Base-by-base conservation (phyloP, 257 asterid species). In the Thymus quinquecostatus region DNA sequence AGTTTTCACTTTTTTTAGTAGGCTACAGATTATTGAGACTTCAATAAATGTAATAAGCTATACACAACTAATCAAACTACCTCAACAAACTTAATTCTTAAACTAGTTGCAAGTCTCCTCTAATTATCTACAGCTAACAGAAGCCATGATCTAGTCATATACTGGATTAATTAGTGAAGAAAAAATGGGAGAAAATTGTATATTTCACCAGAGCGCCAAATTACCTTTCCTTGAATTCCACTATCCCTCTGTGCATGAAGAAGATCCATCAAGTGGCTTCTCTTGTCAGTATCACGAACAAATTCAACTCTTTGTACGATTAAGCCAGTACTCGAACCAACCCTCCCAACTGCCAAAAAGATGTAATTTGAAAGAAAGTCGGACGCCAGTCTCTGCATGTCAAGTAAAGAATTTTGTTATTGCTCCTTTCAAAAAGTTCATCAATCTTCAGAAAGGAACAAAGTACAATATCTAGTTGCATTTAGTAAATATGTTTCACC, bases 181-280 rank as follows among this genome's bases (percentile, higher is more conserved):
- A 41, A 13, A 69, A 56, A 3, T 14, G 27, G 6, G 38, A 4
- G 5, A 40, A 53, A 34, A 5, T 21, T 60, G 2, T 2, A 33
- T 29, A 27, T 3, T 36, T 75, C 13, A 36, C 29, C 64, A 45
- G 11, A 66, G 45, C 27, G n/a, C 14, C 27, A 45, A 38, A 44
- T 66, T 86, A 92, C 93, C 97, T 85, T 86, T 72, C 85, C 82
- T 60, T 85, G 82, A 79, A 78, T 65, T 66, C 89, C 89, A 48
- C 75, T 86, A 4, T 82, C 89, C 78, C 78, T 86, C 81, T 92
- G 96, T 66, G 88, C 97, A 70, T 89, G 96, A 71, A 92, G 87
- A 75, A 92, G 96, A 70, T 92, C 96, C 97, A 92, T 86, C 79
- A 92, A 84, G 80, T 87, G 80, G 84, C 96, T 90, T 81, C 97